Base-by-base conservation (phyloP, 2,329 filamentous ascomycete genomes). In the Exserohilum rostratum region DNA sequence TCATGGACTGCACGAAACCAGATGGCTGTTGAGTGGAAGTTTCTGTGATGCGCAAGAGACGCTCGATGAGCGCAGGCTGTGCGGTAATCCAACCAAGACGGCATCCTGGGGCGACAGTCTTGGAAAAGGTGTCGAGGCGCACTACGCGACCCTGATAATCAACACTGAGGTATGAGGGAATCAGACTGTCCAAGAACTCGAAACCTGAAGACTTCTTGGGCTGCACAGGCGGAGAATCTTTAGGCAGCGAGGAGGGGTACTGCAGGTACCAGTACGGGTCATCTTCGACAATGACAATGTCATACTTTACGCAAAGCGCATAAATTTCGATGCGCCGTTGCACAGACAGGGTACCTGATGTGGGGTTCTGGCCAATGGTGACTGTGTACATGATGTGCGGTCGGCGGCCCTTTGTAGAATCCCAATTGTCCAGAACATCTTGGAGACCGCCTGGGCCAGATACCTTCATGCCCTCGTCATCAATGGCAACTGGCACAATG, bases 241-340 rank as follows among this genome's bases (percentile, higher is more conserved):
- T 67, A 46, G 79, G 70, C 7, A 78, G 83, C 0, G 90, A 87
- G 0, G 90, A 90, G 0, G 91, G 91, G 75, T 86, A 97, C 73
- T 97, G 93, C 7, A 98, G 82, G 74, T 95, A 93, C 90, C 91
- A 97, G 79, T 97, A 97, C 5, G 93, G 93, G 59, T 97, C 93
- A 67, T 98, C 93, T 75, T 98, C 93, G 58, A 96, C 79, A 61
- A 97, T 96, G 67, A 97, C 85, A 59, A 97, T 84, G 74, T 97
- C 92, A 77, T 91, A 96, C 71, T 88, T 85, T 72, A 87, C 87
- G 76, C 90, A 95, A 12, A 97, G 73, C 15, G 83, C 85, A 71
- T 97, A 97, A 25, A 97, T 83, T 46, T 92, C 87, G 66, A 85
- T 89, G 50, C 90, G 85, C 35, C 93, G 86, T 66, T 88, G 78